A percentile compares a stretch with the other conserved stretches of the same genome.
phyloP scores from a whole-genome alignment of 345 rosid genomes.

The Sonneratia alba region DNA sequence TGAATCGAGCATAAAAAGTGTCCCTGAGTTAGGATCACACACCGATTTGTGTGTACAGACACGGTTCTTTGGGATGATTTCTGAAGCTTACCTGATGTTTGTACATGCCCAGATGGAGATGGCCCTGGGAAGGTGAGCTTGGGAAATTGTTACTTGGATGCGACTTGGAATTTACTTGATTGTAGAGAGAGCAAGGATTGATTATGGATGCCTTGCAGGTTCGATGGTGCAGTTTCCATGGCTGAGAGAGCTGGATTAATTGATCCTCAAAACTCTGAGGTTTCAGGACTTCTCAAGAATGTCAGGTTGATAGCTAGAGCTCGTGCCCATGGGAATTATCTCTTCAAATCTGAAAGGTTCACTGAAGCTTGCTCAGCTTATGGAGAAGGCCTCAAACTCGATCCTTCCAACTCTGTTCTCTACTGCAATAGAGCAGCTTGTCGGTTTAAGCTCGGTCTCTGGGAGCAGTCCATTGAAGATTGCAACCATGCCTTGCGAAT shows the following conservation, averaged over 20 bases:
- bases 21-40: constrained; percentile 42
- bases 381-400: constrained; percentile 76
- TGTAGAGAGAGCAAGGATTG: constrained; percentile 18
- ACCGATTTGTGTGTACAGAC: constrained; percentile 29
- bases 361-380: constrained; percentile 92
- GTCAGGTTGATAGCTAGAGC: constrained; percentile 64
- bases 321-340: constrained; percentile 77
- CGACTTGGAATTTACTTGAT: constrained; percentile 9
- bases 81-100: constrained; percentile 63
- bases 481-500: constrained; percentile 64
- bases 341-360: constrained; percentile 89
- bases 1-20: constrained; percentile 28
- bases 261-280: constrained; percentile 63
- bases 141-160: constrained; percentile 6
- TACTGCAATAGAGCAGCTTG: constrained; percentile 87
- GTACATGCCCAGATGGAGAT: constrained; percentile 80
- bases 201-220: constrained; percentile 69
- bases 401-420: constrained; percentile 74
- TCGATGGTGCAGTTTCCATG: constrained; percentile 68
- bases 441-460: constrained; percentile 70
- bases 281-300: constrained; percentile 43
- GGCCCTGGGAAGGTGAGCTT: constrained; percentile 87
- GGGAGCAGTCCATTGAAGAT: constrained; percentile 80
- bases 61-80: constrained; percentile 64
- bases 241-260: constrained; percentile 75